Conservation (phyloP, 306 rosid species). For the Cucurbita argyrosperma region DNA sequence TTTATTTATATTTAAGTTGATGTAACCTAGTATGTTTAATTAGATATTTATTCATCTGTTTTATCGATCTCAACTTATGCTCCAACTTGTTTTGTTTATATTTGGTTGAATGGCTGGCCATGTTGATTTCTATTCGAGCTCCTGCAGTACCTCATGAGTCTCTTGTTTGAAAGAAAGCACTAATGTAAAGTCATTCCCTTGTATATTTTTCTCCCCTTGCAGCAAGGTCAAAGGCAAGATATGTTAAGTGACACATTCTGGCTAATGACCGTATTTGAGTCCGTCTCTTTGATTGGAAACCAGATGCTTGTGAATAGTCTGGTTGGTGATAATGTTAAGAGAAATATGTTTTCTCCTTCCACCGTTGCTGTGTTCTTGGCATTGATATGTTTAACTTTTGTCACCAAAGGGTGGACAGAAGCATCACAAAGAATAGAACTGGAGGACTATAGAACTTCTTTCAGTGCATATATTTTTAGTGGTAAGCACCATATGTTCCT, state of each 20-base stretch:
- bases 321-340: constrained; percentile 31
- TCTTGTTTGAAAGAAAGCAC: neutral
- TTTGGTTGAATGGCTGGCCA: neutral
- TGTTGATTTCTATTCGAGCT: neutral
- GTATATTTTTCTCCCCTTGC: constrained; percentile 18
- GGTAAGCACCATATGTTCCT: constrained; percentile 31
- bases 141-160: neutral
- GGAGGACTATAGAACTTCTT: constrained; percentile 57
- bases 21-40: neutral
- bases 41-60: neutral
- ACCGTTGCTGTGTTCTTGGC: constrained; percentile 48
- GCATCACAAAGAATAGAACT: constrained; percentile 29
- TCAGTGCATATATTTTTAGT: constrained; percentile 43
- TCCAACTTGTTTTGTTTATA: neutral
- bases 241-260: constrained; percentile 73
- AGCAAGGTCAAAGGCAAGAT: constrained; percentile 86
- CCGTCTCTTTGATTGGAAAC: constrained; percentile 65
- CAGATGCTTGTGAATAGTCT: constrained; percentile 83
- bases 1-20: neutral
- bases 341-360: constrained; percentile 30
- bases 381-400: constrained; percentile 32
- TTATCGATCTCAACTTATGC: neutral
- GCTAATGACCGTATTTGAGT: constrained; percentile 81
- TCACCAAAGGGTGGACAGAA: constrained; percentile 54
- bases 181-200: neutral